Conservation (phyloP, 345 rosid species). For the Heritiera fomes region DNA sequence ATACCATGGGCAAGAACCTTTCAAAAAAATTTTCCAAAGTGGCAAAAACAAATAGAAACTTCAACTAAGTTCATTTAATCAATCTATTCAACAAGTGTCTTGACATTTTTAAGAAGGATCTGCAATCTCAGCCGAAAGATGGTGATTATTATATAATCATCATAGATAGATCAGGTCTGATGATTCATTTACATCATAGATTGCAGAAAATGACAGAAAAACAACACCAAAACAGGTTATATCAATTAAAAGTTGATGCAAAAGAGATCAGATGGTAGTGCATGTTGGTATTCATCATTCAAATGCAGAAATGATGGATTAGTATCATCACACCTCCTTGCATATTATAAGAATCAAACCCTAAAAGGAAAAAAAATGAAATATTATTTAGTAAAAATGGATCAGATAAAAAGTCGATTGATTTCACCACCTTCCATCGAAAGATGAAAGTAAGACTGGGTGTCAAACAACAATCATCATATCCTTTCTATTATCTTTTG, state of each 20-base stretch:
- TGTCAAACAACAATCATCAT: slow-evolving; percentile 46
- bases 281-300: slow-evolving; percentile 72
- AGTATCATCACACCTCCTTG: slow-evolving; percentile 62
- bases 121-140: slow-evolving; percentile 95
- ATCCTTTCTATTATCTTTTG: background rate
- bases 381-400: background rate
- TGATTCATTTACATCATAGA: slow-evolving; percentile 63
- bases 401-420: slow-evolving; percentile 33
- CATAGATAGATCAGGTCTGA: slow-evolving; percentile 44
- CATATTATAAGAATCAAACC: slow-evolving; percentile 14
- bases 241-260: slow-evolving; percentile 21
- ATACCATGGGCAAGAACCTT: slow-evolving; percentile 66
- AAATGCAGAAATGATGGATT: slow-evolving; percentile 56
- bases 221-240: background rate
- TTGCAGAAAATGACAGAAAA: slow-evolving; percentile 26
- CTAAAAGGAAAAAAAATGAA: background rate
- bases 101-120: background rate
- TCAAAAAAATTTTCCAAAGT: background rate
- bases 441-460: slow-evolving; percentile 40
- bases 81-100: background rate
- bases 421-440: slow-evolving; percentile 36
- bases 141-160: slow-evolving; percentile 50
- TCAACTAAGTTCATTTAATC: background rate
- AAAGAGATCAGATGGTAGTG: slow-evolving; percentile 94
- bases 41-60: background rate